These are phyloP conservation scores for Phytopythium kandeliae DNA, from an alignment of 352 stramenopile species.

Conservation along the genomic window DNA sequence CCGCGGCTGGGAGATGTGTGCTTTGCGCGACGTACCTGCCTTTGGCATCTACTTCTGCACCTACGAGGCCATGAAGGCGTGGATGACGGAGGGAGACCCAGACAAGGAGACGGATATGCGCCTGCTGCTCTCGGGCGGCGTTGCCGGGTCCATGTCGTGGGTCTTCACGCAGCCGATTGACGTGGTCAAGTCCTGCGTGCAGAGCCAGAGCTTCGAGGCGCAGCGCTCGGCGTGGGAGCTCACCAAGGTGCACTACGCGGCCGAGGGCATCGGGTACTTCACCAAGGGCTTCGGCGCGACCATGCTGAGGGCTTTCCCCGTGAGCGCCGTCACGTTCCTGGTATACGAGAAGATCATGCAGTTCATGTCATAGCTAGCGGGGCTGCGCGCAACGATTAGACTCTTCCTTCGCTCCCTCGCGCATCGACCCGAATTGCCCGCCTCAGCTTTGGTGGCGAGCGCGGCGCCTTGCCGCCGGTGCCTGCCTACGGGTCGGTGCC, in stretches of 20 bases:
- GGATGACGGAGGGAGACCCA: conserved; percentile 38
- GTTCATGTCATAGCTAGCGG: conserved; percentile 46
- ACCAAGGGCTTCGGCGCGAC: conserved; percentile 79
- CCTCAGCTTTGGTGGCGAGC: background rate
- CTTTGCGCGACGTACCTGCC: conserved; percentile 68
- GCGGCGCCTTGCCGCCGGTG: background rate
- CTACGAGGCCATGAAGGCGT: conserved; percentile 66
- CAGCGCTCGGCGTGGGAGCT: conserved; percentile 43
- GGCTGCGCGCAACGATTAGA: conserved; percentile 4
- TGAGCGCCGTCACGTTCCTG: conserved; percentile 81
- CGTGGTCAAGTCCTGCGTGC: conserved; percentile 88
- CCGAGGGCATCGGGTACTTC: conserved; percentile 63
- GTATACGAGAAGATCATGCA: conserved; percentile 85
- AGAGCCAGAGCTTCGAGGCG: conserved; percentile 55
- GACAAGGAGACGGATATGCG: conserved; percentile 61
- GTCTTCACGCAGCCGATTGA: conserved; percentile 79
- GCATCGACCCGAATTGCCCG: too few species aligned
- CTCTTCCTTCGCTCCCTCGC: background rate
- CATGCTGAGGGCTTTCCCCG: conserved; percentile 76
- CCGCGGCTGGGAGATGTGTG: conserved; percentile 60
- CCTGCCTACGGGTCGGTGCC: background rate
- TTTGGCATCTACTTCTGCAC: conserved; percentile 81
- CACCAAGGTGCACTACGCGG: conserved; percentile 29
- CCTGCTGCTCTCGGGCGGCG: conserved; percentile 68
- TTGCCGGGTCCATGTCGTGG: conserved; percentile 78